Conservation (phyloP, 2,329 filamentous ascomycete species). For the Pyrenochaeta sp. region DNA sequence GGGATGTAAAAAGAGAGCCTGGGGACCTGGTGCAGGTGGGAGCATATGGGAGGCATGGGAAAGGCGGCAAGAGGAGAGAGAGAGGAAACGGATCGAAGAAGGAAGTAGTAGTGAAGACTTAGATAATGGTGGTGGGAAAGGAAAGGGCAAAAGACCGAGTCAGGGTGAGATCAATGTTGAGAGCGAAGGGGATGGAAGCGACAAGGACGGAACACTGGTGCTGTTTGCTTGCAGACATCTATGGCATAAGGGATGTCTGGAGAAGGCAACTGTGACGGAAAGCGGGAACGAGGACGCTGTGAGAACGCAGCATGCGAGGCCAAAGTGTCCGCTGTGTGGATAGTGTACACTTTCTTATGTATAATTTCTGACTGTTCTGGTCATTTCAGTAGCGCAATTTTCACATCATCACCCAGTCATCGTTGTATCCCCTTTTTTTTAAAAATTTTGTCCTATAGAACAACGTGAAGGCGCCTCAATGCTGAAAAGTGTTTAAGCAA, state of each 20-base stretch:
- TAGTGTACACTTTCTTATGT: constrained; percentile 7
- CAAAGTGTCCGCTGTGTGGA: constrained; percentile 43
- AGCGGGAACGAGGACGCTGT: not conserved
- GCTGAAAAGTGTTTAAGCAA: no score
- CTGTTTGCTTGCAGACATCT: constrained; percentile 53
- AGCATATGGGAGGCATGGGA: constrained; percentile 86
- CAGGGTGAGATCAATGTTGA: constrained; percentile 13
- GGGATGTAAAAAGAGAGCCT: constrained; percentile 80
- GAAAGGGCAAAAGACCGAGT: constrained; percentile 38
- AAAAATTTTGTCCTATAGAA: no score
- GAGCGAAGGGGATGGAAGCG: constrained; percentile 1
- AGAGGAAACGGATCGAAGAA: constrained; percentile 57
- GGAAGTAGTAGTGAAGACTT: constrained; percentile 50
- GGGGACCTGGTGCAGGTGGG: constrained; percentile 85
- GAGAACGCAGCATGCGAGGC: constrained; percentile 12
- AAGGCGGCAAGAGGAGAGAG: constrained; percentile 54
- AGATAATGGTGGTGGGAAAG: constrained; percentile 55
- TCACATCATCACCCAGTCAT: no score
- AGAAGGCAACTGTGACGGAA: constrained; percentile 19
- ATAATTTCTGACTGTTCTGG: not conserved
- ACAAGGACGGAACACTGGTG: constrained; percentile 30
- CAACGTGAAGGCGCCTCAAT: no score
- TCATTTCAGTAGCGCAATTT: no score
- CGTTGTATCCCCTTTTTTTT: no score
- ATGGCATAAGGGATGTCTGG: constrained; percentile 49